Percentiles rank a stretch among this genome's conserved stretches.
Conservation (phyloP, 768 basidiomycete genomes). For the Agrocybe pediades region DNA sequence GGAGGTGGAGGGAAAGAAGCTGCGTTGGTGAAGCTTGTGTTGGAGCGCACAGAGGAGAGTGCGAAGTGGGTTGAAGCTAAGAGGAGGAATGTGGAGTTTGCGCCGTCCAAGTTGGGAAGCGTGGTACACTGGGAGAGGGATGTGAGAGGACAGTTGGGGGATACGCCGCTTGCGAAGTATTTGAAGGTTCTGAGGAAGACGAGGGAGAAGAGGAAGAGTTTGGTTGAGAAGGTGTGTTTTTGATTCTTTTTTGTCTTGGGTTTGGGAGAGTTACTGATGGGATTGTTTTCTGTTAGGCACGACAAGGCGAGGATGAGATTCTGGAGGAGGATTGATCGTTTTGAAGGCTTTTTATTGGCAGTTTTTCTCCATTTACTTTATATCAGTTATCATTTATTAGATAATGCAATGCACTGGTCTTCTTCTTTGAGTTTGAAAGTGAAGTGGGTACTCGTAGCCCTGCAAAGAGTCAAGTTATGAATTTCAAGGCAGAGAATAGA, state of each 20-base stretch:
- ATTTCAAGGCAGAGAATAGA: too few species aligned
- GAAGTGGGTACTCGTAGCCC: too few species aligned
- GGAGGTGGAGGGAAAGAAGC: slow-evolving; percentile 50
- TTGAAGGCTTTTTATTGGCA: not conserved
- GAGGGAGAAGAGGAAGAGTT: slow-evolving; percentile 68
- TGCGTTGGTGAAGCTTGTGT: slow-evolving; percentile 66
- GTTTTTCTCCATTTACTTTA: too few species aligned
- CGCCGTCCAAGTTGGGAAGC: slow-evolving; percentile 67
- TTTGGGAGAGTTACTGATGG: slow-evolving; percentile 16
- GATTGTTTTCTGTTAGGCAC: slow-evolving; percentile 47
- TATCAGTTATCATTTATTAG: too few species aligned
- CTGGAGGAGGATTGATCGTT: slow-evolving; percentile 45
- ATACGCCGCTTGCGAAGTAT: slow-evolving; percentile 81
- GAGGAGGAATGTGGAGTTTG: slow-evolving; percentile 71
- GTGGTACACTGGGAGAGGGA: slow-evolving; percentile 75
- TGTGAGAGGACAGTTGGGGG: slow-evolving; percentile 57
- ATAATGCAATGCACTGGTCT: too few species aligned
- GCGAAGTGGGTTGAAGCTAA: slow-evolving; percentile 73
- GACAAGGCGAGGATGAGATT: slow-evolving; percentile 70
- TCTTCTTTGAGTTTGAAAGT: too few species aligned
- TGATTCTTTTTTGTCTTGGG: slow-evolving; percentile 6
- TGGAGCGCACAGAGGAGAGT: slow-evolving; percentile 89
- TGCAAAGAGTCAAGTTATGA: too few species aligned
- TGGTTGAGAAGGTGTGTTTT: slow-evolving; percentile 70
- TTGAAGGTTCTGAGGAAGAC: slow-evolving; percentile 80